Evolutionary conservation across 768 basidiomycete species (phyloP).

Genomic region (Suillus sp.): DNA sequence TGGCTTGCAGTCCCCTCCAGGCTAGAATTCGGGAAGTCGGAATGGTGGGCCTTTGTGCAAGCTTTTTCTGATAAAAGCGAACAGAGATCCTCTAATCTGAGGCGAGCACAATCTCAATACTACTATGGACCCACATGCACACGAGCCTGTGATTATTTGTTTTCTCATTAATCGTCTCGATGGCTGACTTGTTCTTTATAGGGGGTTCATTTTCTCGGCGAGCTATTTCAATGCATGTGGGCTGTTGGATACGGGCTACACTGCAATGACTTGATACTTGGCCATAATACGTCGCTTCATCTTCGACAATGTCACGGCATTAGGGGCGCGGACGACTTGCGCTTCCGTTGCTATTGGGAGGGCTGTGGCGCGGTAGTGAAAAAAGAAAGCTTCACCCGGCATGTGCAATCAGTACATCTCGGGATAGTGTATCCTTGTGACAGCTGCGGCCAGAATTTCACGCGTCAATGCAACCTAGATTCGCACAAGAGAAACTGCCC

Average conservation of each 20-base stretch:
- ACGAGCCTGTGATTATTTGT: not conserved
- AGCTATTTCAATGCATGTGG: not conserved
- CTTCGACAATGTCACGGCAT: slow-evolving; percentile 25
- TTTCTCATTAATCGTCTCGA: not conserved
- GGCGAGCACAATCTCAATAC: not conserved
- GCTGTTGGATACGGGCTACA: not conserved
- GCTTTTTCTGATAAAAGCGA: not conserved
- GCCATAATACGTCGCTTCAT: slow-evolving; percentile 19
- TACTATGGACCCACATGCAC: too few relatives aligned
- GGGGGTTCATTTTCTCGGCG: not conserved
- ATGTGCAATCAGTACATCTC: slow-evolving; percentile 29
- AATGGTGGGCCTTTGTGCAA: not conserved
- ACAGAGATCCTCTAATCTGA: not conserved
- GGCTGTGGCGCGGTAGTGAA: slow-evolving; percentile 21
- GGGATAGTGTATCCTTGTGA: slow-evolving; percentile 28
- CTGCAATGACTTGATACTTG: not conserved
- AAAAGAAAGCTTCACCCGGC: slow-evolving; percentile 28
- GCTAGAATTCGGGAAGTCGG: not conserved
- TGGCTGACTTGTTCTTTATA: not conserved
- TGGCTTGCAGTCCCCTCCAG: not conserved
- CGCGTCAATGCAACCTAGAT: slow-evolving; percentile 23
- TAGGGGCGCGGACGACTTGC: slow-evolving; percentile 18
- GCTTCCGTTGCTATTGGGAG: slow-evolving; percentile 21
- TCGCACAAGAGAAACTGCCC: slow-evolving; percentile 20
- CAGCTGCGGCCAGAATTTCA: slow-evolving; percentile 20